These are phyloP conservation scores for Kluyveromyces nonfermentans DNA, from an alignment of 805 yeast species.

Conservation along the genomic window DNA sequence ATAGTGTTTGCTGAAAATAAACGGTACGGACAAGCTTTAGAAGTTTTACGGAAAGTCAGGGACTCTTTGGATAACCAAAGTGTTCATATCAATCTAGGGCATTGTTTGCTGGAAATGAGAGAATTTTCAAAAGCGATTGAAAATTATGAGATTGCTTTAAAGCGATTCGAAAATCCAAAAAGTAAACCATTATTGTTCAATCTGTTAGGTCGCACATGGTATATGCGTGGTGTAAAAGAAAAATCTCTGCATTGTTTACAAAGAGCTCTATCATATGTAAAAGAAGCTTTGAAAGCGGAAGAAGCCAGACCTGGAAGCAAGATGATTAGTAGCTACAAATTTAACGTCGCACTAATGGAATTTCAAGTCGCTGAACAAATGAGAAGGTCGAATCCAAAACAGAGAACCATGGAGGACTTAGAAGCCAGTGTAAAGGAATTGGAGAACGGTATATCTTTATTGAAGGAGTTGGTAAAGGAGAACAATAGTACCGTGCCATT, in stretches of 20 bases:
- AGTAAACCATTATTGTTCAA: slow-evolving; percentile 60
- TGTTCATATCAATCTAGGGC: slow-evolving; percentile 78
- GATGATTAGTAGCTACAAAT: slow-evolving; percentile 43
- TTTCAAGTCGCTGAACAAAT: slow-evolving; percentile 82
- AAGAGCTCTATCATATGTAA: slow-evolving; percentile 53
- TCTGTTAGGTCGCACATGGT: slow-evolving; percentile 83
- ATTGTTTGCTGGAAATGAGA: slow-evolving; percentile 71
- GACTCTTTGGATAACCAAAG: slow-evolving; percentile 83
- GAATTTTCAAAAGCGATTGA: slow-evolving; percentile 84
- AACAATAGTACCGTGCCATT: slow-evolving; percentile 62
- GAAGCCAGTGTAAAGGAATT: slow-evolving; percentile 47
- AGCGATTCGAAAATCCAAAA: slow-evolving; percentile 47
- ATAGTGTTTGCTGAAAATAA: slow-evolving; percentile 83
- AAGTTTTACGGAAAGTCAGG: slow-evolving; percentile 77
- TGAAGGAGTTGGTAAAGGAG: slow-evolving; percentile 48
- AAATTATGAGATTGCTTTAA: slow-evolving; percentile 71
- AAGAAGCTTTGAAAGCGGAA: slow-evolving; percentile 40
- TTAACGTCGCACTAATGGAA: slow-evolving; percentile 75
- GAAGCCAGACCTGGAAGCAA: slow-evolving; percentile 15
- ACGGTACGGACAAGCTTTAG: slow-evolving; percentile 66
- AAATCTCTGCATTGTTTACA: slow-evolving; percentile 51
- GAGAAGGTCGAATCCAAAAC: slow-evolving; percentile 47
- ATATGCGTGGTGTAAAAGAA: slow-evolving; percentile 61
- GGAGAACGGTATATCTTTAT: slow-evolving; percentile 47
- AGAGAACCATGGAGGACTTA: slow-evolving; percentile 56